These are phyloP conservation scores for Hemileccinum impolitum DNA, from an alignment of 768 basidiomycete genomes.

Conservation along the genomic window DNA sequence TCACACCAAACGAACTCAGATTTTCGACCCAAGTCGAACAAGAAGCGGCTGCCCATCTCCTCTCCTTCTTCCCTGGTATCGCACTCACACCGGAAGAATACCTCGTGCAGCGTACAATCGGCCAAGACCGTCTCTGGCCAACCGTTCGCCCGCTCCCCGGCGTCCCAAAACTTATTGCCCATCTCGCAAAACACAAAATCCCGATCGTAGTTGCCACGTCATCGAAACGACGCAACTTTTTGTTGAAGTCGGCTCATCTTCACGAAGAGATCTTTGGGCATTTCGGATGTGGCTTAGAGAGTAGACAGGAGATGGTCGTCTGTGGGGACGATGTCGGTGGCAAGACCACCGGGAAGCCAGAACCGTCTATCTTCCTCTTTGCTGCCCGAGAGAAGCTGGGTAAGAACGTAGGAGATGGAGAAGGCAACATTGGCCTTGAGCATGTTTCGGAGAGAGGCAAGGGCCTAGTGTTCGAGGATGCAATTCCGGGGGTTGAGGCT, in stretches of 20 bases:
- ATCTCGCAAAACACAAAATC: slow-evolving; percentile 62
- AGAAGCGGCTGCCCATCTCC: slow-evolving; percentile 60
- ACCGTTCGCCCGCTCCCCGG: slow-evolving; percentile 74
- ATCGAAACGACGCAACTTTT: slow-evolving; percentile 60
- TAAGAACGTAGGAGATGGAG: slow-evolving; percentile 51
- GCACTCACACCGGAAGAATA: slow-evolving; percentile 61
- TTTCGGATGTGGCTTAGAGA: slow-evolving; percentile 22
- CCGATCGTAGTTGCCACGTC: slow-evolving; percentile 85
- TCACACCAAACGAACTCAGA: neutral
- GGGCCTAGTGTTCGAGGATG: slow-evolving; percentile 84
- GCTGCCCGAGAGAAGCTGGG: slow-evolving; percentile 63
- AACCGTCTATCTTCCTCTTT: slow-evolving; percentile 76
- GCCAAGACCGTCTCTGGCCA: slow-evolving; percentile 68
- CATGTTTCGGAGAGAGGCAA: slow-evolving; percentile 48
- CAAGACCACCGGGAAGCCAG: slow-evolving; percentile 67
- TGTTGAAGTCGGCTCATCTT: slow-evolving; percentile 64
- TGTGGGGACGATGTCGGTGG: slow-evolving; percentile 69
- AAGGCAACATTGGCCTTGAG: slow-evolving; percentile 27
- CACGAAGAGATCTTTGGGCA: slow-evolving; percentile 49
- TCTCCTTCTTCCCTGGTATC: slow-evolving; percentile 76
- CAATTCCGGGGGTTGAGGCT: slow-evolving; percentile 70
- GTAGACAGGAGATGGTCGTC: slow-evolving; percentile 48
- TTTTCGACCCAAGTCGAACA: slow-evolving; percentile 49
- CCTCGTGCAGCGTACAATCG: slow-evolving; percentile 48
- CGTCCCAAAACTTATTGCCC: slow-evolving; percentile 60